These are phyloP conservation scores for Amanita rubescens DNA, from an alignment of 768 basidiomycete genomes.

Conservation along the genomic window DNA sequence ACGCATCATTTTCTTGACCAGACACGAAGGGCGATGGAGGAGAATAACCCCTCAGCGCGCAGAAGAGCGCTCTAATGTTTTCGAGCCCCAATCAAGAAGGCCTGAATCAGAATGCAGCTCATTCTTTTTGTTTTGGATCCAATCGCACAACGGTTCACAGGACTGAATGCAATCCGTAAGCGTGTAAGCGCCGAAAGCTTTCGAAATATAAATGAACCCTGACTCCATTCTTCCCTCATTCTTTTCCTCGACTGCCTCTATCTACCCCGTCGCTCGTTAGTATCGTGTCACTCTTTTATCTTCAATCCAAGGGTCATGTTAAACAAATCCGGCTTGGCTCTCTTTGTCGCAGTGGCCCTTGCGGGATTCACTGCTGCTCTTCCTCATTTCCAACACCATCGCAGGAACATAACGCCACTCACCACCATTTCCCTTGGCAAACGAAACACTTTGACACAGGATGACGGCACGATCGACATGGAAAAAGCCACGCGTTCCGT, in stretches of 20 bases:
- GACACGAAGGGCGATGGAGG: no score
- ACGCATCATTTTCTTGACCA: no score
- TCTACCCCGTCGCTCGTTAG: background rate
- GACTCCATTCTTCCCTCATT: slow-evolving; percentile 1
- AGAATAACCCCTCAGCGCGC: no score
- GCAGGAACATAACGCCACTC: background rate
- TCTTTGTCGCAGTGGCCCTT: background rate
- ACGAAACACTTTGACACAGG: background rate
- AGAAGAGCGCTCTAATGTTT: no score
- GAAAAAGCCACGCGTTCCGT: slow-evolving; percentile 12
- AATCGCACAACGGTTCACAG: no score
- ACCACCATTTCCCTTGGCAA: background rate
- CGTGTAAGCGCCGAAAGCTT: no score
- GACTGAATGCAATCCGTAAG: no score
- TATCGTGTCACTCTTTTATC: background rate
- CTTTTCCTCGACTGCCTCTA: background rate
- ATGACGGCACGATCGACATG: slow-evolving; percentile 4
- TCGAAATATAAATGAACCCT: background rate
- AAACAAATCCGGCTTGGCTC: background rate
- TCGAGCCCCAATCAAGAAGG: no score
- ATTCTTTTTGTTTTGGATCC: no score
- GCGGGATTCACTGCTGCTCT: background rate
- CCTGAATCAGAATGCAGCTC: no score
- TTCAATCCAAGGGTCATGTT: background rate
- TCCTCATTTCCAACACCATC: background rate